Percentiles rank a stretch among this genome's conserved stretches.
Conservation (phyloP, 768 basidiomycete genomes). For the Lactifluus volemus region DNA sequence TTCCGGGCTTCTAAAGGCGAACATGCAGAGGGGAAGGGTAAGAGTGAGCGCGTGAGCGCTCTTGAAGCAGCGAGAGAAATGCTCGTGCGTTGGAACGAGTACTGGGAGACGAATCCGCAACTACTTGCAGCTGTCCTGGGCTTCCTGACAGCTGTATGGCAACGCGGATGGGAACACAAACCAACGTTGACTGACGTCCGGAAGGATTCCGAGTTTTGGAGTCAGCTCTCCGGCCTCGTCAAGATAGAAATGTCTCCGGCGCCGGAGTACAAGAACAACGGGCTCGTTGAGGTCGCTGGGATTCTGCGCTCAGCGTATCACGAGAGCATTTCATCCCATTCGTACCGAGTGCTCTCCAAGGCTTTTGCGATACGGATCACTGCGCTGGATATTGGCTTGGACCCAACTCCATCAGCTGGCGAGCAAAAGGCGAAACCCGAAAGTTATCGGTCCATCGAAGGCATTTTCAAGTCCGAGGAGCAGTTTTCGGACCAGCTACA, state of each 20-base stretch:
- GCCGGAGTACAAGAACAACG: conserved; percentile 54
- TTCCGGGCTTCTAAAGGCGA: conserved; percentile 47
- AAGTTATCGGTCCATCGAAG: conserved; percentile 52
- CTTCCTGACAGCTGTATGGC: conserved; percentile 74
- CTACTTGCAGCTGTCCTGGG: conserved; percentile 64
- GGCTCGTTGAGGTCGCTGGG: conserved; percentile 42
- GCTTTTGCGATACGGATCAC: conserved; percentile 68
- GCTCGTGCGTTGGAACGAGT: conserved; percentile 58
- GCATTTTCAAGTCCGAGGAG: conserved; percentile 51
- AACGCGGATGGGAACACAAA: conserved; percentile 70
- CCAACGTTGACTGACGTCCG: conserved; percentile 46
- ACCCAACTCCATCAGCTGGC: conserved; percentile 29
- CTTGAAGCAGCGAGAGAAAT: conserved; percentile 59
- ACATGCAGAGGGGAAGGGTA: conserved; percentile 24
- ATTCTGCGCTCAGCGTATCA: conserved; percentile 46
- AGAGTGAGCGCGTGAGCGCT: conserved; percentile 42
- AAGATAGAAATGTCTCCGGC: conserved; percentile 64
- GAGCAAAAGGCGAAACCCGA: conserved; percentile 39
- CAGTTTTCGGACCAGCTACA: conserved; percentile 55
- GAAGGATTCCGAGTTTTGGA: conserved; percentile 58
- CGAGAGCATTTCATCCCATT: conserved; percentile 50
- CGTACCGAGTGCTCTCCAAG: conserved; percentile 64
- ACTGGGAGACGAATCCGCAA: conserved; percentile 72
- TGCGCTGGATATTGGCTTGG: conserved; percentile 63
- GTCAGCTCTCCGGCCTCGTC: conserved; percentile 51